Percentiles rank a stretch among this genome's conserved stretches.
Conservation (phyloP, 108 stramenopile genomes). For the Licmophora abbreviata region DNA sequence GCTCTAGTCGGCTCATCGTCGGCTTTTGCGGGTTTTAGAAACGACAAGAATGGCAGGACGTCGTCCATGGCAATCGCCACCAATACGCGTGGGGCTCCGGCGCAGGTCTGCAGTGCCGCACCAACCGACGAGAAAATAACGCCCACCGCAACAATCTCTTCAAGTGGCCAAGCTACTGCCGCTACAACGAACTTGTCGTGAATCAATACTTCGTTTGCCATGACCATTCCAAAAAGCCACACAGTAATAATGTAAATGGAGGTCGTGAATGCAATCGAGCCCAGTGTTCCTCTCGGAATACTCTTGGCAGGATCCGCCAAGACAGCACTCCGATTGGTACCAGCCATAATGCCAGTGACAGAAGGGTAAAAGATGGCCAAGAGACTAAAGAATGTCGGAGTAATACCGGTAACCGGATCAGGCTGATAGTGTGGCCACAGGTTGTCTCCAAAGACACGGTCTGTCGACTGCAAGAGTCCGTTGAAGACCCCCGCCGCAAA, state of each 20-base stretch:
- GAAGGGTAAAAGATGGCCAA: slow-evolving; percentile 72
- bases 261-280: slow-evolving; percentile 41
- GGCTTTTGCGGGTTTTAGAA: slow-evolving; percentile 16
- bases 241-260: slow-evolving; percentile 34
- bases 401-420: slow-evolving; percentile 60
- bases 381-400: slow-evolving; percentile 49
- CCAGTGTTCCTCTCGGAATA: slow-evolving; percentile 68
- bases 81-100: slow-evolving; percentile 59
- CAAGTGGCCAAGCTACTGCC: slow-evolving; percentile 49
- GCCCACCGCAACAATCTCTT: slow-evolving; percentile 52
- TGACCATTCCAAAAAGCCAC: slow-evolving; percentile 42
- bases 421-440: slow-evolving; percentile 24
- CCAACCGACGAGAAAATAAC: slow-evolving; percentile 59
- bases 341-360: slow-evolving; percentile 80
- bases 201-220: slow-evolving; percentile 46
- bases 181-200: slow-evolving; percentile 53
- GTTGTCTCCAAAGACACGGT: slow-evolving; percentile 37
- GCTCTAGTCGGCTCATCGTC: slow-evolving; percentile 29
- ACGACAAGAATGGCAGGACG: slow-evolving; percentile 37
- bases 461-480: slow-evolving; percentile 24
- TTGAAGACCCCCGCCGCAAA: slow-evolving; percentile 27
- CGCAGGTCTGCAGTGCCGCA: slow-evolving; percentile 52
- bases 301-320: slow-evolving; percentile 47
- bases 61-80: slow-evolving; percentile 61
- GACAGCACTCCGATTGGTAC: slow-evolving; percentile 45